phyloP scores from a whole-genome alignment of 192 early-diverging fungal genomes.

The Dimargaris xerosporica region DNA sequence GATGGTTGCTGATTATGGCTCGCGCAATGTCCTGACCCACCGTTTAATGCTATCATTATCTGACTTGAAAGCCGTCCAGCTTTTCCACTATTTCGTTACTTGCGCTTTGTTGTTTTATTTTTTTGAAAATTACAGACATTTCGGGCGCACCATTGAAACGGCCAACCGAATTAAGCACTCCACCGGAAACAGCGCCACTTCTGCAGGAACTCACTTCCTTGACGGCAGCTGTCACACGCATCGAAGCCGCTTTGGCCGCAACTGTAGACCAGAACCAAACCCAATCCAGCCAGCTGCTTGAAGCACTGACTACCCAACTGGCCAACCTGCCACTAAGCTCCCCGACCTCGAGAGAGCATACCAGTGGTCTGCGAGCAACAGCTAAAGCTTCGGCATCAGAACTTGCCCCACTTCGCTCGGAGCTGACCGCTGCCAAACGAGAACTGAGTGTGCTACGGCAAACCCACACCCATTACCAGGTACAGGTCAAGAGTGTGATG shows the following conservation, averaged over 20 bases:
- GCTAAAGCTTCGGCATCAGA: neutral
- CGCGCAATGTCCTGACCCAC: neutral
- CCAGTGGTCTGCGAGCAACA: neutral
- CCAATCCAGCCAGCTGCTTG: neutral
- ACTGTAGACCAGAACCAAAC: neutral
- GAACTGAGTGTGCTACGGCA: constrained; percentile 2
- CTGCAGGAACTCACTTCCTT: too few relatives aligned
- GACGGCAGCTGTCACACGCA: too few relatives aligned
- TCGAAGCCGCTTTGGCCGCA: neutral
- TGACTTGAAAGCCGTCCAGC: too few relatives aligned
- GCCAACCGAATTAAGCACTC: too few relatives aligned
- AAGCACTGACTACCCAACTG: neutral
- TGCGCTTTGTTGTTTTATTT: too few relatives aligned
- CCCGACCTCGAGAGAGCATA: too few relatives aligned
- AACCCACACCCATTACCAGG: neutral
- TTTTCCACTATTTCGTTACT: too few relatives aligned
- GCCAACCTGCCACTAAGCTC: neutral
- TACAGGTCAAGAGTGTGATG: neutral
- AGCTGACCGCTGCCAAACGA: neutral
- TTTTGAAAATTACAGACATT: too few relatives aligned
- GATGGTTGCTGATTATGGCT: too few relatives aligned
- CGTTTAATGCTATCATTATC: neutral
- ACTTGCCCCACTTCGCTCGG: neutral
- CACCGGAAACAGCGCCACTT: too few relatives aligned
- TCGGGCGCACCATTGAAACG: too few relatives aligned